Evolutionary conservation across 2,329 filamentous ascomycete genomes (phyloP).

Genomic region (Pseudogymnoascus sp.): DNA sequence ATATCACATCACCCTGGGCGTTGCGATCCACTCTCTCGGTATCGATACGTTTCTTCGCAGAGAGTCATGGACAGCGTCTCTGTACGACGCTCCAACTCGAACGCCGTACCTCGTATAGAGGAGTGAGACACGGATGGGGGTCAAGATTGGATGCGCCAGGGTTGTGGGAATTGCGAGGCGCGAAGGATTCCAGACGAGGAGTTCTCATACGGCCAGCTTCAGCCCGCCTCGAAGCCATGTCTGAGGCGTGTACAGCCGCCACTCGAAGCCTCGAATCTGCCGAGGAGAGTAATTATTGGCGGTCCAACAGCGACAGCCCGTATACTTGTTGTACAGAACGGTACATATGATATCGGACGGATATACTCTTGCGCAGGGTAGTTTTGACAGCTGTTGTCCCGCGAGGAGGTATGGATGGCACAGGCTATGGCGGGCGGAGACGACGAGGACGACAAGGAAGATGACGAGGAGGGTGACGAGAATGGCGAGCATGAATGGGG

Average conservation of each 20-base stretch:
- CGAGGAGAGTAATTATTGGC: slow-evolving; percentile 1
- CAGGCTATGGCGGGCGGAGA: neutral
- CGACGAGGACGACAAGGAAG: neutral
- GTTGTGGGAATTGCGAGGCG: neutral
- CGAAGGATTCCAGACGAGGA: neutral
- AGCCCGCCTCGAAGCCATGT: neutral
- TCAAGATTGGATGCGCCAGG: neutral
- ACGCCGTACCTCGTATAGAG: neutral
- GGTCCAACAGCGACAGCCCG: neutral
- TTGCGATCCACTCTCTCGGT: neutral
- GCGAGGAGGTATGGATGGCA: neutral
- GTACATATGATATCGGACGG: neutral
- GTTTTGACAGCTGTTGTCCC: neutral
- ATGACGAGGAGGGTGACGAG: neutral
- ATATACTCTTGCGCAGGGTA: neutral
- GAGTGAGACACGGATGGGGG: neutral
- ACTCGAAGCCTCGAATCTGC: neutral
- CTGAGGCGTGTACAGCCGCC: neutral
- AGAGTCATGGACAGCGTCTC: neutral
- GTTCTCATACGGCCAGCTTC: neutral
- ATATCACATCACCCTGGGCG: neutral
- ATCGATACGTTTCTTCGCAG: neutral
- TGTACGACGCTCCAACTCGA: neutral
- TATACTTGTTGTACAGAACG: neutral
- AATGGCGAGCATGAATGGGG: neutral